Evolutionary conservation across 75 land plant species (phyloP).

Genomic region (Gnetum montanum): DNA sequence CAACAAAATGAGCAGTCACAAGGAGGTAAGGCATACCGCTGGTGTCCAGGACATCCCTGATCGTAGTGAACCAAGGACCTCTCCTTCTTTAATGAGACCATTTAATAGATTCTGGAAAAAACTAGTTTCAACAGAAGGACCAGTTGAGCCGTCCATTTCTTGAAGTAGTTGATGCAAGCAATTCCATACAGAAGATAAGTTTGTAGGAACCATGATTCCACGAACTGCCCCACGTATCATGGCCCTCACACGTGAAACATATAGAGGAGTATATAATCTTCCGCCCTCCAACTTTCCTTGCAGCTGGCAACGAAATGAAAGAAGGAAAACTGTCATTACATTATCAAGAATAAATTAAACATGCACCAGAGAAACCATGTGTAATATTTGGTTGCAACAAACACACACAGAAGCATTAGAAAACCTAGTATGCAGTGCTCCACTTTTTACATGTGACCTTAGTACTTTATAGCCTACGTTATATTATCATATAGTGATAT

Average conservation of each 20-base stretch:
- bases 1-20: neutral
- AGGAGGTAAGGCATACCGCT: conserved; percentile 37
- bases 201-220: conserved; percentile 79
- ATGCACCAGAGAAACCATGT: too few species aligned
- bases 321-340: too few species aligned
- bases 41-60: conserved; percentile 95
- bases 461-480: too few species aligned
- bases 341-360: too few species aligned
- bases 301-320: conserved; percentile 37
- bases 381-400: too few species aligned
- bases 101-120: conserved; percentile 78
- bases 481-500: too few species aligned
- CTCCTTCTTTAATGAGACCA: conserved; percentile 64
- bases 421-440: too few species aligned
- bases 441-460: too few species aligned
- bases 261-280: conserved; percentile 85
- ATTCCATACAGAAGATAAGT: conserved; percentile 70
- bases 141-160: conserved; percentile 45
- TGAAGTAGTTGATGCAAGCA: conserved; percentile 59
- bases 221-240: conserved; percentile 95
- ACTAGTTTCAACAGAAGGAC: conserved; percentile 48
- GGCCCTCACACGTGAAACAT: conserved; percentile 76
- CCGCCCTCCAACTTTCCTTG: conserved; percentile 97
- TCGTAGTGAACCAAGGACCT: conserved; percentile 79
- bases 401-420: too few species aligned